These are phyloP conservation scores for Penicillium thymicola DNA, from an alignment of 2,329 filamentous ascomycete genomes.

Conservation along the genomic window DNA sequence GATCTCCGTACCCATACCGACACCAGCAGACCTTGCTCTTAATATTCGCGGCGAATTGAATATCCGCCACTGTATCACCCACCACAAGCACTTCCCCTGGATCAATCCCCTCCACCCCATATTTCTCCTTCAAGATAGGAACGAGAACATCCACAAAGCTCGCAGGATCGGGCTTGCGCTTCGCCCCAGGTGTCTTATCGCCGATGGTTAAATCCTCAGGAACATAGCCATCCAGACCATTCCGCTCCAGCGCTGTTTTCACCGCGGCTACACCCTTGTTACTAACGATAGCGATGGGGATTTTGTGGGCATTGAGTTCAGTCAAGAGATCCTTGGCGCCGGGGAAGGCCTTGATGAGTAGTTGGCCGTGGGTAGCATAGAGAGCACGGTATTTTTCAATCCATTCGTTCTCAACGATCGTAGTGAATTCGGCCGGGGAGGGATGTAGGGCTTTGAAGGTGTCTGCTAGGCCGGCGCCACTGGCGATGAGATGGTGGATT, in stretches of 20 bases:
- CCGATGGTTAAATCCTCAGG: conserved; percentile 15
- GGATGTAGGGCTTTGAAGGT: conserved; percentile 13
- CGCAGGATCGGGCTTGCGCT: conserved; percentile 16
- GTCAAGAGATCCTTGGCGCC: conserved; percentile 16
- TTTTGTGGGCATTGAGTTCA: conserved; percentile 3
- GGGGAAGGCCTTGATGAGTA: conserved; percentile 19
- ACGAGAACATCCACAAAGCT: conserved; percentile 16
- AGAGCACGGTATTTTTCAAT: conserved; percentile 20
- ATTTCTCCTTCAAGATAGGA: conserved; percentile 8
- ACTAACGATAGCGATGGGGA: conserved; percentile 24
- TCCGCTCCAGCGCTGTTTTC: conserved; percentile 11
- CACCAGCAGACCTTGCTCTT: conserved; percentile 15
- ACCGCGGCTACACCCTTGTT: conserved; percentile 24
- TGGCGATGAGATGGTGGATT: conserved; percentile 15
- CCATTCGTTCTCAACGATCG: conserved; percentile 17
- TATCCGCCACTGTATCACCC: conserved; percentile 17
- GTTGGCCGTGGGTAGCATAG: conserved; percentile 20
- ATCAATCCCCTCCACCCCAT: conserved; percentile 3
- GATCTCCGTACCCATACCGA: conserved; percentile 16
- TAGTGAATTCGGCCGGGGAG: neutral
- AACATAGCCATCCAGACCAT: conserved; percentile 7
- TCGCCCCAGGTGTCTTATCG: conserved; percentile 16
- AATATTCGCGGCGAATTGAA: conserved; percentile 16
- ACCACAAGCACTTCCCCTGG: conserved; percentile 7
- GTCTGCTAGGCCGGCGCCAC: conserved; percentile 13